Conservation (phyloP, 805 yeast genomes). For the Candida dendrica region DNA sequence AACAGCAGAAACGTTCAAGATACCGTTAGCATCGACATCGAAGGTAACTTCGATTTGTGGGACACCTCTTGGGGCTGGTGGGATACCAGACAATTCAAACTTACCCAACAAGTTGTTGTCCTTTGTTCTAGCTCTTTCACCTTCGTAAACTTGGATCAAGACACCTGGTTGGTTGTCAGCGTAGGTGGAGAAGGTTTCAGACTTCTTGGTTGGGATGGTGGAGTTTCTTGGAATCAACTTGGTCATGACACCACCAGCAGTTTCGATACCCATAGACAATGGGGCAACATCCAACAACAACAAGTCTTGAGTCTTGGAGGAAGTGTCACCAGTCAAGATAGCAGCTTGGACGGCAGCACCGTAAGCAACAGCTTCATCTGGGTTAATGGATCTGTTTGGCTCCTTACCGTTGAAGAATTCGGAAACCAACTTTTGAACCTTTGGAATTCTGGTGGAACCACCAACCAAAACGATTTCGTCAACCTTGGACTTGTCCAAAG, state of each 20-base stretch:
- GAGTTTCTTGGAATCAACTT: slow-evolving; percentile 95
- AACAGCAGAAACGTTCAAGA: slow-evolving; percentile 89
- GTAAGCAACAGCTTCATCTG: slow-evolving; percentile 98
- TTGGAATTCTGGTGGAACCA: slow-evolving; percentile 98
- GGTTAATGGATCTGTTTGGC: slow-evolving; percentile 94
- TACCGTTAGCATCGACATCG: slow-evolving; percentile 96
- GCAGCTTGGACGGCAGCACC: slow-evolving; percentile 99
- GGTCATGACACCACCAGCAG: slow-evolving; percentile 99
- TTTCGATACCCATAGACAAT: slow-evolving; percentile 94
- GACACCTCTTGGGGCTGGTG: slow-evolving; percentile 98
- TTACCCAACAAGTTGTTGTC: slow-evolving; percentile 96
- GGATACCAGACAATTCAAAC: slow-evolving; percentile 93
- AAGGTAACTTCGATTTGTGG: slow-evolving; percentile 97
- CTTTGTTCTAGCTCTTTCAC: slow-evolving; percentile 95
- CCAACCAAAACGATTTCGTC: slow-evolving; percentile 93
- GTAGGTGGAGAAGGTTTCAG: slow-evolving; percentile 93
- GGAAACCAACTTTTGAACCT: slow-evolving; percentile 89
- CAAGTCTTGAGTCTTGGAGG: slow-evolving; percentile 93
- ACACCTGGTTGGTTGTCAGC: slow-evolving; percentile 99
- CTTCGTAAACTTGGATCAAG: slow-evolving; percentile 93
- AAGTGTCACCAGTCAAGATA: slow-evolving; percentile 90
- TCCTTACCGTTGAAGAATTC: slow-evolving; percentile 97
- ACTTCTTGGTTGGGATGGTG: slow-evolving; percentile 95
- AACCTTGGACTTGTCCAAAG: slow-evolving; percentile 82
- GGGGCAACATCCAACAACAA: slow-evolving; percentile 96